phyloP scores from a whole-genome alignment of 2,329 filamentous ascomycete genomes.

The Trichoderma oligosporum region DNA sequence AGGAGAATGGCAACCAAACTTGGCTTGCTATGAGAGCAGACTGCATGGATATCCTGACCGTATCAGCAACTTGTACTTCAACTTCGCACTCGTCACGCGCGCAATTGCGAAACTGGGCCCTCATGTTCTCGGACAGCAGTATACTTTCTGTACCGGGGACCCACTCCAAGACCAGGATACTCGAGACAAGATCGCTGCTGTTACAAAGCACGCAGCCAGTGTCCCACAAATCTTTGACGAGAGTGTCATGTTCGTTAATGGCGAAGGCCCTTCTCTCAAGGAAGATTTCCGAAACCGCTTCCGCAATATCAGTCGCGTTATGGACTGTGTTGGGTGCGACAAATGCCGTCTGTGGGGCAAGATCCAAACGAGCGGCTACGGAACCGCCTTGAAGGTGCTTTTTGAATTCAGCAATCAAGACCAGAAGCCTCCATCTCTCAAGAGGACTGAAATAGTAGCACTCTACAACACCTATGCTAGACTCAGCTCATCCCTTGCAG shows the following conservation, averaged over 20 bases:
- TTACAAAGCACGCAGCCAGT: slow-evolving; percentile 67
- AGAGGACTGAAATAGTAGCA: slow-evolving; percentile 88
- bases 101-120: slow-evolving; percentile 87
- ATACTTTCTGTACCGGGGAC: slow-evolving; percentile 92
- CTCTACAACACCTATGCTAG: slow-evolving; percentile 91
- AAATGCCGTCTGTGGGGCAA: slow-evolving; percentile 99
- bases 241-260: slow-evolving; percentile 85
- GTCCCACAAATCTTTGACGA: slow-evolving; percentile 88
- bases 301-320: slow-evolving; percentile 90
- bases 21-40: slow-evolving; percentile 83
- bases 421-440: slow-evolving; percentile 65
- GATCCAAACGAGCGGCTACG: slow-evolving; percentile 90
- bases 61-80: slow-evolving; percentile 97
- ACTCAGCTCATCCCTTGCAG: slow-evolving; percentile 74
- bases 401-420: slow-evolving; percentile 87
- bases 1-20: slow-evolving; percentile 86
- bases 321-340: slow-evolving; percentile 98
- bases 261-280: slow-evolving; percentile 73
- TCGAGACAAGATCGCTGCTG: slow-evolving; percentile 72
- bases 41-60: slow-evolving; percentile 82
- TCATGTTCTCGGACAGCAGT: slow-evolving; percentile 62
- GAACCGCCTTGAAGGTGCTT: slow-evolving; percentile 88
- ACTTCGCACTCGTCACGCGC: slow-evolving; percentile 91
- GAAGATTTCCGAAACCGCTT: slow-evolving; percentile 98
- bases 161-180: slow-evolving; percentile 72